Evolutionary conservation across 352 stramenopile genomes (phyloP).

Genomic region (Poterioochromonas sp.): DNA sequence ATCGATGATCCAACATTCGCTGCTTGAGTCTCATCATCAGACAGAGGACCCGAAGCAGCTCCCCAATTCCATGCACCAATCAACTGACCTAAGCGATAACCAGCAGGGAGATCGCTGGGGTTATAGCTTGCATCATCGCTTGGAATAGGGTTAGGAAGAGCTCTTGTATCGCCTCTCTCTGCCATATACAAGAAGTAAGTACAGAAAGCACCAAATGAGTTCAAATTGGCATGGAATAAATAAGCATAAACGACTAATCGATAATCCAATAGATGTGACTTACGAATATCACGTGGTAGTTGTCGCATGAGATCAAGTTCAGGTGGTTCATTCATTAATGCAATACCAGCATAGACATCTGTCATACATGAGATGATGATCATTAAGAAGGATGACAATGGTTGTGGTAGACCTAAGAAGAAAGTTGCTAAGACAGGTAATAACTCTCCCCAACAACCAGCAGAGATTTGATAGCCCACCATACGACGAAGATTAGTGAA

Average conservation of each 20-base stretch:
- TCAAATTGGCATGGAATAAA: slow-evolving; percentile 41
- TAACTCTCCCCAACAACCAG: slow-evolving; percentile 79
- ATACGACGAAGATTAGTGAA: slow-evolving; percentile 89
- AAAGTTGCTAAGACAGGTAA: slow-evolving; percentile 58
- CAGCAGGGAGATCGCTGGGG: slow-evolving; percentile 9
- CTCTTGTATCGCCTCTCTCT: background rate
- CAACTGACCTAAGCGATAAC: slow-evolving; percentile 16
- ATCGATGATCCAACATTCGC: slow-evolving; percentile 26
- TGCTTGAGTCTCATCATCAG: background rate
- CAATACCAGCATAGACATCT: slow-evolving; percentile 80
- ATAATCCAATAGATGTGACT: slow-evolving; percentile 70
- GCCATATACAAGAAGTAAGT: slow-evolving; percentile 36
- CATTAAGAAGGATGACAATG: slow-evolving; percentile 79
- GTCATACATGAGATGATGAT: slow-evolving; percentile 76
- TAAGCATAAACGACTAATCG: slow-evolving; percentile 79
- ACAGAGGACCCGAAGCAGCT: background rate
- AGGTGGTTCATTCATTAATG: slow-evolving; percentile 73
- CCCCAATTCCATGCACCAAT: slow-evolving; percentile 29
- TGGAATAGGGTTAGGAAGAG: background rate
- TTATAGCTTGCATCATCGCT: too few species aligned
- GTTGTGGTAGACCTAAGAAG: slow-evolving; percentile 65
- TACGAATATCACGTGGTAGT: slow-evolving; percentile 47
- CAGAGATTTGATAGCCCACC: slow-evolving; percentile 78
- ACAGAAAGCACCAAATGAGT: slow-evolving; percentile 7
- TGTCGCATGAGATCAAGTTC: slow-evolving; percentile 47